phyloP scores from a whole-genome alignment of 768 basidiomycete genomes.

The Boletellus emodensis region DNA sequence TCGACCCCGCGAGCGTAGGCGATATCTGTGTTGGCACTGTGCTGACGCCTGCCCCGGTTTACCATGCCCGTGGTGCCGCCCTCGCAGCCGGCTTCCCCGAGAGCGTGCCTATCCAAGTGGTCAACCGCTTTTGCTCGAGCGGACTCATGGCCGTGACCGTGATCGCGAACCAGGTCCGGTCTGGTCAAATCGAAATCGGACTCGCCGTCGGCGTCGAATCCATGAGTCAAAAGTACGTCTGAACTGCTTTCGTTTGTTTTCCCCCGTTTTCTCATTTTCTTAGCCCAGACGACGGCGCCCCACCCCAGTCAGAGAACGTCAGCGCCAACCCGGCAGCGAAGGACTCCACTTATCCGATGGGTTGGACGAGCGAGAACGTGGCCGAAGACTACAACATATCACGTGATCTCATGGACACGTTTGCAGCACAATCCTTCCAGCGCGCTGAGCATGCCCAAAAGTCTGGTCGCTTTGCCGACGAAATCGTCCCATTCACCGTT shows the following conservation, averaged over 20 bases:
- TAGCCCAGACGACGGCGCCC: slow-evolving; percentile 64
- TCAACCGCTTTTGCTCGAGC: slow-evolving; percentile 82
- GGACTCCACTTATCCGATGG: slow-evolving; percentile 73
- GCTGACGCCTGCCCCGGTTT: slow-evolving; percentile 58
- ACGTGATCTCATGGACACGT: slow-evolving; percentile 71
- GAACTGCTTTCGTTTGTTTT: neutral
- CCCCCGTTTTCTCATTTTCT: neutral
- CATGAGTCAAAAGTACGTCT: slow-evolving; percentile 70
- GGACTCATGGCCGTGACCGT: slow-evolving; percentile 82
- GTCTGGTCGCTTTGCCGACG: slow-evolving; percentile 56
- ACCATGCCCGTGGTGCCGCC: slow-evolving; percentile 69
- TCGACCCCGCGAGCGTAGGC: slow-evolving; percentile 63
- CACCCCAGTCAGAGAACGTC: slow-evolving; percentile 58
- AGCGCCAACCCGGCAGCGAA: slow-evolving; percentile 49
- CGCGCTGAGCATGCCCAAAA: slow-evolving; percentile 74
- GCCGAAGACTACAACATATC: slow-evolving; percentile 69
- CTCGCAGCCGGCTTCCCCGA: slow-evolving; percentile 80
- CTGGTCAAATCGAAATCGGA: slow-evolving; percentile 78
- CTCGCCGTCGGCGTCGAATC: slow-evolving; percentile 82
- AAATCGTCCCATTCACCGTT: slow-evolving; percentile 76
- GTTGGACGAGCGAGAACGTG: slow-evolving; percentile 88
- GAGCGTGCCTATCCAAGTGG: slow-evolving; percentile 64
- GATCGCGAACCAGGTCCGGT: slow-evolving; percentile 71
- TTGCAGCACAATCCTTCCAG: slow-evolving; percentile 72
- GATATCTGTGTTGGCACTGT: slow-evolving; percentile 83